phyloP scores from a whole-genome alignment of 2,329 filamentous ascomycete genomes.

The Penicillium sp. region DNA sequence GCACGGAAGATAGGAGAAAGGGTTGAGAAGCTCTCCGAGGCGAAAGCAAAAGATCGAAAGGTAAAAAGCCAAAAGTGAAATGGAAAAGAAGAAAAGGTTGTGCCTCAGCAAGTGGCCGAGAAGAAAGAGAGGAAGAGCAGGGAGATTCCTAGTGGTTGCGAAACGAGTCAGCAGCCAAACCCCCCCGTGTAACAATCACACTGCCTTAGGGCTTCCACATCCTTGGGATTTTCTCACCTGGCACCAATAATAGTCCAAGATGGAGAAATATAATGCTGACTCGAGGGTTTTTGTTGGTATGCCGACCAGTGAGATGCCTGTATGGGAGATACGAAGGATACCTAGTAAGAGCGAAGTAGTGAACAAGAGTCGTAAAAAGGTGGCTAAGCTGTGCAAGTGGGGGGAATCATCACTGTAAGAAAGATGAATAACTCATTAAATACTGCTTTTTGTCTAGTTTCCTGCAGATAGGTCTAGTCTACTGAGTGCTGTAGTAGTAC shows the following conservation, averaged over 20 bases:
- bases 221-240: conserved; percentile 18
- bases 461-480: background rate
- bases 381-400: conserved; percentile 10
- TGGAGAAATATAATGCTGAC: conserved; percentile 27
- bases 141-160: conserved; percentile 33
- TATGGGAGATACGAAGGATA: background rate
- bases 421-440: no score
- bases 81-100: conserved; percentile 2
- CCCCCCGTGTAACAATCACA: conserved; percentile 34
- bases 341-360: background rate
- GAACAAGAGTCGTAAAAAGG: background rate
- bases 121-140: conserved; percentile 13
- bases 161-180: conserved; percentile 34
- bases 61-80: background rate
- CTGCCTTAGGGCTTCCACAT: conserved; percentile 33
- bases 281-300: conserved; percentile 8
- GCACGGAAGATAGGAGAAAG: background rate
- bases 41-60: background rate
- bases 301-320: background rate
- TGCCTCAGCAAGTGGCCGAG: conserved; percentile 9
- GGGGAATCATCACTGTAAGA: no score
- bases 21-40: background rate
- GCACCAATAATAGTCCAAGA: conserved; percentile 21
- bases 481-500: background rate
- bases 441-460: background rate